Conservation (phyloP, 129 eudicot genomes). For the Chrysanthemum makinoi region DNA sequence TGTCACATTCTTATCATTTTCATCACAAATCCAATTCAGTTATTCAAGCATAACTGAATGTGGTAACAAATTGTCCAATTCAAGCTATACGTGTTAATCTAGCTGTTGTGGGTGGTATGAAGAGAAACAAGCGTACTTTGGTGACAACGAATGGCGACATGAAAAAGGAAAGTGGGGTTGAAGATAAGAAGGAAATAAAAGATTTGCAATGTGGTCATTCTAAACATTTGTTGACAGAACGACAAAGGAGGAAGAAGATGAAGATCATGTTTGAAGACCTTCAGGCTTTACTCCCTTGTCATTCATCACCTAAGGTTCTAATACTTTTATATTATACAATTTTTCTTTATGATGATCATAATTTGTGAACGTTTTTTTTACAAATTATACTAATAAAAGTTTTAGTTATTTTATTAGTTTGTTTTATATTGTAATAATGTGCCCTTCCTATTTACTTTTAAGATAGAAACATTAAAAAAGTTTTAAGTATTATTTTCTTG, state of each 20-base stretch:
- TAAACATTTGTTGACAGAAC: slow-evolving; percentile 68
- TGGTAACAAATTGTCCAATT: neutral
- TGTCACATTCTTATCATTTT: slow-evolving; percentile 12
- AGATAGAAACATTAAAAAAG: no score
- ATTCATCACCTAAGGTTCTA: slow-evolving; percentile 65
- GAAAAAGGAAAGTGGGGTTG: neutral
- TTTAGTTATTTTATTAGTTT: no score
- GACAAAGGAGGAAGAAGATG: slow-evolving; percentile 87
- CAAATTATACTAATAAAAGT: no score
- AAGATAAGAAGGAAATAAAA: slow-evolving; percentile 8
- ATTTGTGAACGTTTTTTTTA: no score
- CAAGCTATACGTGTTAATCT: slow-evolving; percentile 14
- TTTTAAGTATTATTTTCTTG: no score
- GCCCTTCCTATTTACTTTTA: no score
- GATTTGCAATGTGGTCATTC: slow-evolving; percentile 44
- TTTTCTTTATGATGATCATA: no score
- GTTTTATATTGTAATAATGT: no score
- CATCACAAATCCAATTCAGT: slow-evolving; percentile 1
- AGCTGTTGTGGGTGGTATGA: neutral
- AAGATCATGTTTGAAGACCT: slow-evolving; percentile 65
- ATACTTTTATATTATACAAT: neutral
- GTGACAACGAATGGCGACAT: neutral
- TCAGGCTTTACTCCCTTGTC: slow-evolving; percentile 67
- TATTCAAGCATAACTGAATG: neutral
- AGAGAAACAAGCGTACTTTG: neutral